phyloP scores from a whole-genome alignment of 306 rosid genomes.

The Betula pendula region DNA sequence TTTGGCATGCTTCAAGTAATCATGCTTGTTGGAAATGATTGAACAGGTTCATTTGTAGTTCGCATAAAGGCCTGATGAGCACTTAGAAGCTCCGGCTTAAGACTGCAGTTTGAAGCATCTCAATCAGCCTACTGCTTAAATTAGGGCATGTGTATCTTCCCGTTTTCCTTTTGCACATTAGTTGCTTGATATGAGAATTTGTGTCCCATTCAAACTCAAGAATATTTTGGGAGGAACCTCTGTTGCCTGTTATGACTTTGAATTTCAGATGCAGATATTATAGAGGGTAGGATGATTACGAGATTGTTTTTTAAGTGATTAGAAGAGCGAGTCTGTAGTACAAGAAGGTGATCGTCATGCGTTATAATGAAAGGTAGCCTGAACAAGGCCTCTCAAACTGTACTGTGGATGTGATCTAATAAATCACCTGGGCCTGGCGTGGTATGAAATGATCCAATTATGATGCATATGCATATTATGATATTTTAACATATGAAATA shows the following conservation, averaged over 20 bases:
- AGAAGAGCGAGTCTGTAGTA: neutral
- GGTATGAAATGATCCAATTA: neutral
- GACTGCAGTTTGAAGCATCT: slow-evolving; percentile 10
- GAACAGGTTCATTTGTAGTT: slow-evolving; percentile 10
- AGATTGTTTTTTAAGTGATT: neutral
- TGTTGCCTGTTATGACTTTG: neutral
- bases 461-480: too few species aligned
- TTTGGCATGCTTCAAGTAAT: neutral
- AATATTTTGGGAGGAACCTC: neutral
- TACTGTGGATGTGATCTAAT: neutral
- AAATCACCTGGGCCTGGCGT: neutral
- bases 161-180: neutral
- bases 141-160: neutral
- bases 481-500: neutral
- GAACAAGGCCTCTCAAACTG: neutral
- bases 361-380: neutral
- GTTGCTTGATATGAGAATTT: slow-evolving; percentile 1
- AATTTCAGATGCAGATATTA: neutral
- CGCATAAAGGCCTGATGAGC: slow-evolving; percentile 13
- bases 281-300: neutral
- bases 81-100: neutral
- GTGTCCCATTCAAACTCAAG: neutral
- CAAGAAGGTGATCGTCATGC: neutral
- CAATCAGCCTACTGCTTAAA: neutral
- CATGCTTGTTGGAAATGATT: neutral